Evolutionary conservation across 2,329 filamentous ascomycete species (phyloP), one percentile per base, ranked within the genome.

Genomic region (Waltergamsia citrina): DNA sequence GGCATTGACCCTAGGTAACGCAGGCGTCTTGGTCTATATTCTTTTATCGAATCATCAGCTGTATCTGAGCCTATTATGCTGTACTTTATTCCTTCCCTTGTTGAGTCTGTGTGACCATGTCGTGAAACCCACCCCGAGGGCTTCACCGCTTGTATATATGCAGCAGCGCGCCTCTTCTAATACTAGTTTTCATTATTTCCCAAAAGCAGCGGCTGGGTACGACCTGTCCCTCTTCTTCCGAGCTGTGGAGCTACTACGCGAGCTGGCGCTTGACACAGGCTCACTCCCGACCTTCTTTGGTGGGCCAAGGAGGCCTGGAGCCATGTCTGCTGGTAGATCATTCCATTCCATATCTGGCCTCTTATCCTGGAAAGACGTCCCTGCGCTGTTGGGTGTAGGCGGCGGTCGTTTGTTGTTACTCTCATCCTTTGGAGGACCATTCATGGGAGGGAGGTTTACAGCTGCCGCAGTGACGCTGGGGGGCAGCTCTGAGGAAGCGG

Each of bases 321-420:
- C 52, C 71, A 79, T 77, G 33, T 80, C 75, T 8, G 63, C 60
- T 0, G 76, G 76, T 8, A 81, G 47, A 47, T 81, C 76, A 53
- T 81, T 81, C 76, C 76, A 81, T 48, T 80, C 76, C 20, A 56
- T 72, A 15, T 71, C 67, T 3, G 76, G 69, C 6, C 74, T 63
- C 43, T 61, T 53, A 38, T 72, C 78, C 51, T 79, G 75, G 50
- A 67, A 80, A 1, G 74, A 78, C 30, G 60, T 53, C 4, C 58
- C 56, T 12, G 51, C 47, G 7, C n/a, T n/a, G n/a, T n/a, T n/a
- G n/a, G n/a, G n/a, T n/a, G n/a, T n/a, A n/a, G n/a, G n/a, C n/a
- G n/a, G n/a, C n/a, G n/a, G n/a, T n/a, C n/a, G n/a, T n/a, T n/a
- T n/a, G n/a, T n/a, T n/a, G n/a, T n/a, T n/a, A n/a, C n/a, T n/a